Evolutionary conservation across 305 asterid species (phyloP), one percentile per base, ranked within the genome.

Genomic region (Solanum hybrid): DNA sequence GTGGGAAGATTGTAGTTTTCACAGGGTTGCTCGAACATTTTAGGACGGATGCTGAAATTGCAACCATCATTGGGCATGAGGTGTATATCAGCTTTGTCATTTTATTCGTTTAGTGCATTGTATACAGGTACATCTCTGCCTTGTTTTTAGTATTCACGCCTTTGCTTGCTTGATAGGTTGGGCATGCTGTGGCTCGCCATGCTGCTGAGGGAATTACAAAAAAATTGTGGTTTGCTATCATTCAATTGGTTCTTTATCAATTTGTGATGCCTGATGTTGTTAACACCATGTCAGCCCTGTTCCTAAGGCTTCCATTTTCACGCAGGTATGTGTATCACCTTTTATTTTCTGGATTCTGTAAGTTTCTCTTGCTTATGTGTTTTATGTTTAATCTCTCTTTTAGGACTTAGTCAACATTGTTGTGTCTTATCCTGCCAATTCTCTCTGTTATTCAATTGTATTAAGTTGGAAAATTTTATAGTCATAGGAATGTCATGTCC

Each of bases 121-220:
- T 32, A 35, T 19, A 45, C 24, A 29, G 77, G 40, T 86, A 14
- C 29, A 86, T 69, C 31, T 24, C 37, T 32, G 73, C 22, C 27
- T 84, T 14, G 12, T 10, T 80, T 64, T 86, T 34, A 35, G 89
- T 76, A 38, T 86, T 51, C 79, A 19, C 24, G 4, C 38, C 78
- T 87, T 89, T 90, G 80, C 66, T 77, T 91, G 91, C 31, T 92
- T 89, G 78, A 91, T 90, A 97, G 99, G 97, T 97, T 88, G 95
- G 95, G 60, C 99, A 97, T 95, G 99, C 95, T 60, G 97, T 97
- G 91, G 99, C 99, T 10, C 93, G 99, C 88, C 99, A 96, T 90
- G 89, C 93, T 19, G 99, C 98, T 4, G 99, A 97, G 91, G 97
- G 95, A 78, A 92, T 96, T 35, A 95, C 99, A 5, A 97, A 93